phyloP scores from a whole-genome alignment of 345 rosid genomes.

The Combretum micranthum region DNA sequence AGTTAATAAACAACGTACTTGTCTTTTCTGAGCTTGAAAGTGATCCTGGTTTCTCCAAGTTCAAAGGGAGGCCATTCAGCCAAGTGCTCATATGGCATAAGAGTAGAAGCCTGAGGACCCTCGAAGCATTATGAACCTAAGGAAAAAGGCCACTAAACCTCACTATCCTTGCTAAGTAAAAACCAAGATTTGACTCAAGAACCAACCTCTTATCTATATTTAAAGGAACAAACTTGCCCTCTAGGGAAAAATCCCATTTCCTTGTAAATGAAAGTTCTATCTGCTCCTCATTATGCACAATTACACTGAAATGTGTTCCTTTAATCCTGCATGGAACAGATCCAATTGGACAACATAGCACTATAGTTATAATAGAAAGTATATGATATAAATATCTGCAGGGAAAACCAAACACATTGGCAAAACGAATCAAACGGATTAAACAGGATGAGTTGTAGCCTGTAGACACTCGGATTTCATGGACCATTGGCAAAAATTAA shows the following conservation, averaged over 20 bases:
- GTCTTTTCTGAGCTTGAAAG: constrained; percentile 96
- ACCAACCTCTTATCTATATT: constrained; percentile 66
- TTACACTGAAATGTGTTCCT: constrained; percentile 49
- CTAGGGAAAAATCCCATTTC: constrained; percentile 63
- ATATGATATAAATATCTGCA: too few species aligned
- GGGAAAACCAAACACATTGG: too few species aligned
- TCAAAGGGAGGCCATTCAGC: constrained; percentile 87
- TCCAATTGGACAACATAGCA: constrained; percentile 12
- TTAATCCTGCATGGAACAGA: constrained; percentile 44
- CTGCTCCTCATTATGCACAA: constrained; percentile 55
- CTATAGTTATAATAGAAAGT: background rate
- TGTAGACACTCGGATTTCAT: too few species aligned
- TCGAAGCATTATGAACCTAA: constrained; percentile 84
- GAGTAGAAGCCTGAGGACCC: constrained; percentile 90
- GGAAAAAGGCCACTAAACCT: constrained; percentile 16
- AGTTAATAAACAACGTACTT: constrained; percentile 36
- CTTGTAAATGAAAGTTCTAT: constrained; percentile 67
- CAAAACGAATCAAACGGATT: too few species aligned
- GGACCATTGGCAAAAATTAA: too few species aligned
- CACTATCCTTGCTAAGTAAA: background rate
- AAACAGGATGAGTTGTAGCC: too few species aligned
- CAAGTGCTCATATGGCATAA: constrained; percentile 76
- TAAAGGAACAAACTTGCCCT: constrained; percentile 64
- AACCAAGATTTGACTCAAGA: constrained; percentile 11
- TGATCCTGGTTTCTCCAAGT: constrained; percentile 76